Evolutionary conservation across 2,329 filamentous ascomycete genomes (phyloP).

Genomic region (Ophiosphaerella korrae): DNA sequence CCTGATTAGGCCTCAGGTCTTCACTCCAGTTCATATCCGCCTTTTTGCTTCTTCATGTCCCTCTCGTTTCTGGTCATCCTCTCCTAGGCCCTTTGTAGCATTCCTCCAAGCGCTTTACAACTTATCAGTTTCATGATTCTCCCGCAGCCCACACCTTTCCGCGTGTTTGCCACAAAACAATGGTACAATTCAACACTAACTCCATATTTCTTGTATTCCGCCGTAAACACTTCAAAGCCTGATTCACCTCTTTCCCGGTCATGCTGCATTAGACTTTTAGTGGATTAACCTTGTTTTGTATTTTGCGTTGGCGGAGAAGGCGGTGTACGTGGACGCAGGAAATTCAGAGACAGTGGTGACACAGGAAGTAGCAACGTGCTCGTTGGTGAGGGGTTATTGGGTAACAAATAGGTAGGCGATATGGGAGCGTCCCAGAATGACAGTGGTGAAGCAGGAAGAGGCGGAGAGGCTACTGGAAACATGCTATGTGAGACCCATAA

Average conservation of each 20-base stretch:
- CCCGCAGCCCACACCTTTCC: neutral
- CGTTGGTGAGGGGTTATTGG: neutral
- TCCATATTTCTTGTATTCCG: no score
- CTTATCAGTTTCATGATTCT: no score
- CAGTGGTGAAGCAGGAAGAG: constrained; percentile 22
- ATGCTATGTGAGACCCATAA: neutral
- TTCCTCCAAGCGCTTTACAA: no score
- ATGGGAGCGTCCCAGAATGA: constrained; percentile 22
- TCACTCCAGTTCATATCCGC: no score
- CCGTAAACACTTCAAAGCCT: no score
- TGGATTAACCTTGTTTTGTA: neutral
- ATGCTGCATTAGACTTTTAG: no score
- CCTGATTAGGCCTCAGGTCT: no score
- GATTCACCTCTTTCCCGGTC: no score
- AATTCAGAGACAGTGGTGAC: constrained; percentile 12
- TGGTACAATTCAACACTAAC: no score
- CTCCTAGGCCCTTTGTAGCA: no score
- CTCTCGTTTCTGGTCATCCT: no score
- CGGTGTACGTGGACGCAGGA: constrained; percentile 17
- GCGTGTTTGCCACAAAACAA: neutral
- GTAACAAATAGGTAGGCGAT: neutral
- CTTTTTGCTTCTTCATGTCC: no score
- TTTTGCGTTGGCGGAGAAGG: constrained; percentile 1
- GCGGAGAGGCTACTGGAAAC: constrained; percentile 11
- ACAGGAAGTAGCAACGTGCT: neutral